Evolutionary conservation across 208 protist genomes (phyloP).

Genomic region (Angomonas ambiguus): DNA sequence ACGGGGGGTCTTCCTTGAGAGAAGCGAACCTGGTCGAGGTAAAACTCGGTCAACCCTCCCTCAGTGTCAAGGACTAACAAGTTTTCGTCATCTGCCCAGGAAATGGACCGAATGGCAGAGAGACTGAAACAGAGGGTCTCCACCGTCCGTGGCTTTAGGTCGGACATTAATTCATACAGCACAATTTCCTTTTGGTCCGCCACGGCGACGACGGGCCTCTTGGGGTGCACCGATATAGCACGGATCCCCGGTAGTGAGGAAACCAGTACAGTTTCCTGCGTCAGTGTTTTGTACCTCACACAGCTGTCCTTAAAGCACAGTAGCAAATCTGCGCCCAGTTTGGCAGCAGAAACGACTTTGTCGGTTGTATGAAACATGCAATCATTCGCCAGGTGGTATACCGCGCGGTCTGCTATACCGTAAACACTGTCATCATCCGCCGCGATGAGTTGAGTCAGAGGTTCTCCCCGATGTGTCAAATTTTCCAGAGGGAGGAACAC

Average conservation of each 20-base stretch:
- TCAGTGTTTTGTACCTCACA: not conserved
- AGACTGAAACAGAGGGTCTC: not conserved
- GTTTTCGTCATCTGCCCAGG: not conserved
- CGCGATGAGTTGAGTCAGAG: not conserved
- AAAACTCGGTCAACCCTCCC: conserved; percentile 17
- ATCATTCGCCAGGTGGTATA: not conserved
- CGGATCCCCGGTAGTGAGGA: not conserved
- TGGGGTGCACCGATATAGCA: not conserved
- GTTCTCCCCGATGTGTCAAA: not conserved
- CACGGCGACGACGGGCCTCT: not conserved
- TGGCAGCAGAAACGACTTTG: not conserved
- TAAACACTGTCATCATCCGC: not conserved
- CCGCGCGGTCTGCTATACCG: not conserved
- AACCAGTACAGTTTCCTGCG: not conserved
- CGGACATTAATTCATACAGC: not conserved
- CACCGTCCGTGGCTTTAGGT: not conserved
- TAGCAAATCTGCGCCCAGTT: not conserved
- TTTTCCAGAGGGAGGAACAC: not conserved
- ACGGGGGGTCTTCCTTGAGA: not conserved
- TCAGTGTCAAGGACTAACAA: conserved; percentile 21
- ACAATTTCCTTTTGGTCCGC: not conserved
- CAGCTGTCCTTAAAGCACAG: not conserved
- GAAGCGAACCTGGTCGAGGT: conserved; percentile 3
- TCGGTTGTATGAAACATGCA: not conserved
- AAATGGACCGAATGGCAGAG: not conserved